Percentiles rank a stretch among this genome's conserved stretches.
phyloP scores from a whole-genome alignment of 345 rosid species.

The Gossypium thurberi region DNA sequence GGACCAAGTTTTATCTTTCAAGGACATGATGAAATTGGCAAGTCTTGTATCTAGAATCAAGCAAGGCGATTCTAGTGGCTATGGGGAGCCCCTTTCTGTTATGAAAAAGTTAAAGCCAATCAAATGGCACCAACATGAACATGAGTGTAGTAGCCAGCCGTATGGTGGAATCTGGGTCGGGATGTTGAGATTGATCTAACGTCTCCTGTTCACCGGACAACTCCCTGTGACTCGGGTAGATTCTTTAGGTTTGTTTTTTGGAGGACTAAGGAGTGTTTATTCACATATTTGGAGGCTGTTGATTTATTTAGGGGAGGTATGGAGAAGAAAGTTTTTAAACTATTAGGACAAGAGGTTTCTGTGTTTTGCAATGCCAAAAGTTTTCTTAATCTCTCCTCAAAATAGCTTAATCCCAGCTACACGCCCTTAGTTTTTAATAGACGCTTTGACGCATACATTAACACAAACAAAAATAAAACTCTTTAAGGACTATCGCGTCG shows the following conservation, averaged over 20 bases:
- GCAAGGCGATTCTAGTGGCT: background rate
- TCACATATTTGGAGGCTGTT: too few species aligned
- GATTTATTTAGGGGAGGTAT: too few species aligned
- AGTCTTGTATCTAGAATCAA: background rate
- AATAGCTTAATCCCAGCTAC: too few species aligned
- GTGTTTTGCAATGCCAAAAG: too few species aligned
- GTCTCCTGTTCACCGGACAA: background rate
- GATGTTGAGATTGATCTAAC: background rate
- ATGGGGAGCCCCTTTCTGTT: background rate
- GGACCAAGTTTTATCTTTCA: background rate
- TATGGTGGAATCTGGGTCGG: too few species aligned
- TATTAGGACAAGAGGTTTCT: too few species aligned
- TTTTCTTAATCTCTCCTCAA: too few species aligned
- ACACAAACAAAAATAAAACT: too few species aligned
- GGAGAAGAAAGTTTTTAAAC: too few species aligned
- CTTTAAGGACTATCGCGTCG: too few species aligned
- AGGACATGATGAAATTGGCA: background rate
- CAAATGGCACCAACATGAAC: background rate
- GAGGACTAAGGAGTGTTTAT: background rate
- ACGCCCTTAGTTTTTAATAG: too few species aligned
- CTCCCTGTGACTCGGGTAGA: background rate
- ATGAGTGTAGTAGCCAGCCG: background rate
- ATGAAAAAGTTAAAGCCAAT: background rate
- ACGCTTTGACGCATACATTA: too few species aligned
- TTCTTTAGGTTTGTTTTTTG: background rate